Percentiles rank a stretch among this genome's conserved stretches.
These are phyloP conservation scores for Elsinoe fawcettii DNA, from an alignment of 2,329 filamentous ascomycete species.

Conservation along the genomic window DNA sequence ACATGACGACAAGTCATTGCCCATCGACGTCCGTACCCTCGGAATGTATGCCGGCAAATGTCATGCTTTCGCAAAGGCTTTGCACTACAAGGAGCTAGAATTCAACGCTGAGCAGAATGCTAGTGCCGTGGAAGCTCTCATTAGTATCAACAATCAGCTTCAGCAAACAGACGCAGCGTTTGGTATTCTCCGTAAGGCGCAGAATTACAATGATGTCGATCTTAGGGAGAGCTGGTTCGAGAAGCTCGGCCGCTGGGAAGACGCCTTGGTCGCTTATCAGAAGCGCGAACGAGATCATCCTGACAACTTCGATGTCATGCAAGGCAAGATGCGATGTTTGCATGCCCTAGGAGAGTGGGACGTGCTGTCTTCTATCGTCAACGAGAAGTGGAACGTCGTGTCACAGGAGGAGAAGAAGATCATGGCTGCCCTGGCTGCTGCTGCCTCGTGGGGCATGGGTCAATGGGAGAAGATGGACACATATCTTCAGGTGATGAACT, in stretches of 20 bases:
- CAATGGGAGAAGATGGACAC: conserved; percentile 99
- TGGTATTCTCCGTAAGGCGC: conserved; percentile 90
- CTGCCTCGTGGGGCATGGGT: conserved; percentile 89
- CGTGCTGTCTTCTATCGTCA: conserved; percentile 74
- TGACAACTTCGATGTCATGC: conserved; percentile 80
- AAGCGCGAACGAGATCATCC: conserved; percentile 68
- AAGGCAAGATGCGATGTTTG: conserved; percentile 98
- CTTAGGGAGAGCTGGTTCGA: conserved; percentile 98
- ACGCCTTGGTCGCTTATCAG: conserved; percentile 86
- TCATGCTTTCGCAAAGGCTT: conserved; percentile 93
- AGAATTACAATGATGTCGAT: conserved; percentile 91
- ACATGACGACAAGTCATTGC: conserved; percentile 95
- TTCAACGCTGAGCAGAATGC: conserved; percentile 97
- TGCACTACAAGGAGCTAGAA: conserved; percentile 98
- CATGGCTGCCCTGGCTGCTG: conserved; percentile 88
- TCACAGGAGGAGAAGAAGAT: conserved; percentile 77
- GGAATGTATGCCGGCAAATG: conserved; percentile 94
- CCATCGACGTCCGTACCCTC: conserved; percentile 91
- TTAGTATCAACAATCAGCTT: conserved; percentile 98
- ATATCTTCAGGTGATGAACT: conserved; percentile 91
- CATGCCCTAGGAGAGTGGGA: conserved; percentile 98
- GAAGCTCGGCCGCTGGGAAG: conserved; percentile 96
- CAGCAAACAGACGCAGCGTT: conserved; percentile 99
- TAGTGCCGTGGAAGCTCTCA: conserved; percentile 89
- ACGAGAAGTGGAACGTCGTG: conserved; percentile 90